A percentile compares a stretch with the other conserved stretches of the same genome.
These are phyloP conservation scores for Pseudovirgaria hyperparasitica DNA, from an alignment of 2,329 filamentous ascomycete genomes.

Conservation along the genomic window DNA sequence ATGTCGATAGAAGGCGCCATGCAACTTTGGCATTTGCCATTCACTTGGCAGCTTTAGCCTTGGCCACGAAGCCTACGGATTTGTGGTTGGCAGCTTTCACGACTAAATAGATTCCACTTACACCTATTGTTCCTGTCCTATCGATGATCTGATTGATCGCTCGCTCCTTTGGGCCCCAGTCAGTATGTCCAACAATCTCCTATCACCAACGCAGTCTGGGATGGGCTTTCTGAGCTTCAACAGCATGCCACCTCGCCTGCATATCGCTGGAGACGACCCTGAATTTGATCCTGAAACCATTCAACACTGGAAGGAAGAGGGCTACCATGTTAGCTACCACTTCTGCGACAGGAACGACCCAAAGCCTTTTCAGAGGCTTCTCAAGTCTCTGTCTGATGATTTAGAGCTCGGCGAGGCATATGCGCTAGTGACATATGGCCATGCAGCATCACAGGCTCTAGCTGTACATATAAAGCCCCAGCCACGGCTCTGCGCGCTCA, in stretches of 20 bases:
- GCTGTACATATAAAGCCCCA: constrained; percentile 27
- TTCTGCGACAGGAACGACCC: constrained; percentile 14
- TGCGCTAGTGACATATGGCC: constrained; percentile 26
- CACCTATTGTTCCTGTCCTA: too few species aligned
- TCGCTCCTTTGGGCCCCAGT: too few species aligned
- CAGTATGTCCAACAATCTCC: too few species aligned
- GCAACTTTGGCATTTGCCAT: too few species aligned
- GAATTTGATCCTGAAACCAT: constrained; percentile 26
- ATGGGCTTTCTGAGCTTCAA: constrained; percentile 25
- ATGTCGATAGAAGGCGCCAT: too few species aligned
- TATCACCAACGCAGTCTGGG: constrained; percentile 7
- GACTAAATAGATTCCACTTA: too few species aligned
- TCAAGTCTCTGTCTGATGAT: constrained; percentile 25
- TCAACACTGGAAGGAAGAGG: constrained; percentile 28
- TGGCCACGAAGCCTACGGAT: too few species aligned
- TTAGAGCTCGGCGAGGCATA: constrained; percentile 25
- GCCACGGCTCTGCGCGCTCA: constrained; percentile 25
- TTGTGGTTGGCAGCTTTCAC: too few species aligned
- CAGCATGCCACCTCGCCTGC: constrained; percentile 21
- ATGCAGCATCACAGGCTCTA: constrained; percentile 28
- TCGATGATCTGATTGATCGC: too few species aligned
- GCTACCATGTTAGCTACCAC: constrained; percentile 28
- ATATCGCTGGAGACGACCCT: constrained; percentile 24
- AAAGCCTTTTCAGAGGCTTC: constrained; percentile 17
- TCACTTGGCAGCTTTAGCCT: too few species aligned